Conservation (phyloP, 495 filamentous ascomycete species). For the Oidiodendron maius region DNA sequence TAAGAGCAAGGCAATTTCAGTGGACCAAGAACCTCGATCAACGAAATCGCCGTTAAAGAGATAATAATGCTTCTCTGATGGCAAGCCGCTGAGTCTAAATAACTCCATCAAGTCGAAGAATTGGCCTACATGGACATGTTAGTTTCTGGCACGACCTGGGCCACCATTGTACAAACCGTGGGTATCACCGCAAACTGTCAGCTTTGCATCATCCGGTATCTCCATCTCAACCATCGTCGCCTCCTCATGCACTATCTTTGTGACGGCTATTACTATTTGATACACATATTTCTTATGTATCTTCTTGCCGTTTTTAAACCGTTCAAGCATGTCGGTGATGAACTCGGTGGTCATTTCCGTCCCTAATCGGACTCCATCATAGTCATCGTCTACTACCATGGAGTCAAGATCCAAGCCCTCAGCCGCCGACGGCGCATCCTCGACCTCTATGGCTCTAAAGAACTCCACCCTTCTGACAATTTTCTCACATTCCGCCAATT, state of each 20-base stretch:
- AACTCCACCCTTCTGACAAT: constrained; percentile 86
- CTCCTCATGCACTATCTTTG: constrained; percentile 83
- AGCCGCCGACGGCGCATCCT: constrained; percentile 83
- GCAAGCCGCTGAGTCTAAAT: constrained; percentile 85
- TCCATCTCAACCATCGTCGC: constrained; percentile 96
- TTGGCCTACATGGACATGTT: constrained; percentile 56
- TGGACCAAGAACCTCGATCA: constrained; percentile 95
- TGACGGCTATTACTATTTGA: constrained; percentile 87
- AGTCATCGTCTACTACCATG: constrained; percentile 73
- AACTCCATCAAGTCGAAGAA: constrained; percentile 96
- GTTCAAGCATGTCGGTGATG: constrained; percentile 89
- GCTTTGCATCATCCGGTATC: constrained; percentile 63
- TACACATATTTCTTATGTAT: constrained; percentile 95
- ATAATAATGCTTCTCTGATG: constrained; percentile 79
- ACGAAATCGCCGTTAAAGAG: constrained; percentile 99
- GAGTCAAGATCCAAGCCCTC: constrained; percentile 83
- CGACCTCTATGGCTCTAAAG: constrained; percentile 88
- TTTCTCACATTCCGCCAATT: constrained; percentile 87
- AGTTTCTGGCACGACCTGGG: background rate
- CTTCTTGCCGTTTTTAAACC: constrained; percentile 95
- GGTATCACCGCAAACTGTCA: constrained; percentile 97
- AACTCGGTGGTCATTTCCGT: constrained; percentile 93
- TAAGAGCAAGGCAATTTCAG: constrained; percentile 86
- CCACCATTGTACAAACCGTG: constrained; percentile 57
- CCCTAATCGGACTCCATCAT: constrained; percentile 77